Conservation (phyloP, 2,329 filamentous ascomycete species). For the Colletotrichum theobromicola region DNA sequence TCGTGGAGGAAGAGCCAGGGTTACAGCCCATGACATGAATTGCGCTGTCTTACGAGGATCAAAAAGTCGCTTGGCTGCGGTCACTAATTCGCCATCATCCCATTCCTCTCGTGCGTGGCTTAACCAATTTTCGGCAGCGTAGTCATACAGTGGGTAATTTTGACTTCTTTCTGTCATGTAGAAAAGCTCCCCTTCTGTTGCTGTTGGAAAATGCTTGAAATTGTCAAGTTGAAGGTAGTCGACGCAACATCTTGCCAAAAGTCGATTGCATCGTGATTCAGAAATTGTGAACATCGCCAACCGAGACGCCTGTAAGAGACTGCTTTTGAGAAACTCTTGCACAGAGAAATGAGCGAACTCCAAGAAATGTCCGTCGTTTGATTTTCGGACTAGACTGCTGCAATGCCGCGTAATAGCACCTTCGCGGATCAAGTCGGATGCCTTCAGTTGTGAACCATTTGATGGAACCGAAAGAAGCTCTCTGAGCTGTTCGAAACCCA, state of each 20-base stretch:
- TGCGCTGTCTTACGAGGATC: no score
- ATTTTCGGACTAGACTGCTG: neutral
- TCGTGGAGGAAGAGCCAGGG: no score
- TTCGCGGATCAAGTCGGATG: neutral
- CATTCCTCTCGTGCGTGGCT: no score
- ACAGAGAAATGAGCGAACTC: slow-evolving; percentile 4
- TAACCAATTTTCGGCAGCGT: no score
- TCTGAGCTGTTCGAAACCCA: neutral
- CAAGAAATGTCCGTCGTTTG: neutral
- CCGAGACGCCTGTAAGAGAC: neutral
- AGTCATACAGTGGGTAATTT: no score
- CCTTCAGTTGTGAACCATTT: neutral
- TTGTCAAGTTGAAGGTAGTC: no score
- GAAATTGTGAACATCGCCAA: neutral
- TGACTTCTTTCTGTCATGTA: no score
- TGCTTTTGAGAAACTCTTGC: neutral
- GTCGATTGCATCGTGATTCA: neutral
- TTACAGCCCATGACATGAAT: no score
- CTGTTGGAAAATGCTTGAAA: no score
- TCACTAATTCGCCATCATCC: no score
- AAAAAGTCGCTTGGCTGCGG: no score
- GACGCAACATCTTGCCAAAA: neutral
- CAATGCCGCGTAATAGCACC: neutral
- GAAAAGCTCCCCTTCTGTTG: no score
- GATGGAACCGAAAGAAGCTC: neutral